Evolutionary conservation across 768 basidiomycete genomes (phyloP).

Genomic region (Boletus vinaceobasis): DNA sequence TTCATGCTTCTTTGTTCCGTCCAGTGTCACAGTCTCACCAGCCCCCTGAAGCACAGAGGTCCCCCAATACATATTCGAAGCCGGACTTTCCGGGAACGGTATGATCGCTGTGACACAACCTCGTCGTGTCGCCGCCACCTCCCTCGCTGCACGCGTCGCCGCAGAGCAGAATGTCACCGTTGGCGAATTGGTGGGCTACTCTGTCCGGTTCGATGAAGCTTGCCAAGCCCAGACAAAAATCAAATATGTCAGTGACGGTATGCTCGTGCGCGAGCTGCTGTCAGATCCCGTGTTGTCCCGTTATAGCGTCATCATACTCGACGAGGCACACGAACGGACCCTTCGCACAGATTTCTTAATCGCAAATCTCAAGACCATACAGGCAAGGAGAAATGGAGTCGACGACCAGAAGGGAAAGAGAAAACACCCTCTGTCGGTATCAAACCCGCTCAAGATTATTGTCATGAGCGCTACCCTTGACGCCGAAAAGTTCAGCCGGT

Average conservation of each 20-base stretch:
- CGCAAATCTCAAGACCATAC: constrained; percentile 83
- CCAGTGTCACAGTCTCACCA: constrained; percentile 16
- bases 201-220: constrained; percentile 92
- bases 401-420: constrained; percentile 45
- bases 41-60: constrained; percentile 63
- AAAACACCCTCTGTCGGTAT: constrained; percentile 32
- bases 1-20: neutral
- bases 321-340: constrained; percentile 97
- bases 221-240: constrained; percentile 71
- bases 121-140: constrained; percentile 90
- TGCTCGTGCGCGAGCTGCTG: constrained; percentile 91
- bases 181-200: constrained; percentile 85
- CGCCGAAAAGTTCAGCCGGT: constrained; percentile 88
- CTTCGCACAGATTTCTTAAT: constrained; percentile 93
- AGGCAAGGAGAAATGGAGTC: constrained; percentile 54
- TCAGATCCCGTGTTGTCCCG: constrained; percentile 69
- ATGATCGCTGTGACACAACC: constrained; percentile 94
- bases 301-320: constrained; percentile 88
- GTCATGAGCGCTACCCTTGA: constrained; percentile 99
- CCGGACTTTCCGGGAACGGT: constrained; percentile 64
- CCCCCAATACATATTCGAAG: constrained; percentile 91
- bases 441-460: constrained; percentile 81
- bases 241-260: constrained; percentile 97
- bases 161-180: constrained; percentile 71
- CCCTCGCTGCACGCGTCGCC: constrained; percentile 89